Evolutionary conservation across 768 basidiomycete species (phyloP).

Genomic region (Inosperma sp.): DNA sequence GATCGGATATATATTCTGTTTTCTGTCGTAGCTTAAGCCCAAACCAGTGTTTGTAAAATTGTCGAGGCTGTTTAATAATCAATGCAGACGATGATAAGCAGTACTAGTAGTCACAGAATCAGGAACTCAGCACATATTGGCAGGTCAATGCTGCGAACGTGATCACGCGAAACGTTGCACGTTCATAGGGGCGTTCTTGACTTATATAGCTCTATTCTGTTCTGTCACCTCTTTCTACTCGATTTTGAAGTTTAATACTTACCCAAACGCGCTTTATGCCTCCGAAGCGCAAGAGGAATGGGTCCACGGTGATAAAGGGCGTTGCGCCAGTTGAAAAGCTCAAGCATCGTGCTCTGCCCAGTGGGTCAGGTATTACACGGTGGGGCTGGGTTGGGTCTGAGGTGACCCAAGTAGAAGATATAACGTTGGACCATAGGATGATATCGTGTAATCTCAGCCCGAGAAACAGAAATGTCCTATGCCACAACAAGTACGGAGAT

Average conservation of each 20-base stretch:
- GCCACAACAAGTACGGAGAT: constrained; percentile 50
- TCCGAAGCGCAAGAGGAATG: constrained; percentile 54
- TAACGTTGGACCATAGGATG: constrained; percentile 61
- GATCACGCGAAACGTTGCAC: constrained; percentile 6
- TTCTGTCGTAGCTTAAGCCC: neutral
- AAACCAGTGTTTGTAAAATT: neutral
- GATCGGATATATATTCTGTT: neutral
- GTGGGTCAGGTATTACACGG: constrained; percentile 33
- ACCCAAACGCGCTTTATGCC: constrained; percentile 39
- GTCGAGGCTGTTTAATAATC: too few relatives aligned
- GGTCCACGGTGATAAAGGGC: constrained; percentile 43
- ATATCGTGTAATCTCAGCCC: constrained; percentile 63
- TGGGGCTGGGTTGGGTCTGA: constrained; percentile 83
- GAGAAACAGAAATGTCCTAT: constrained; percentile 48
- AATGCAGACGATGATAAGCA: too few relatives aligned
- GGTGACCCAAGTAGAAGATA: constrained; percentile 49
- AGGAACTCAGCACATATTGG: too few relatives aligned
- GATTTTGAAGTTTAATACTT: constrained; percentile 9
- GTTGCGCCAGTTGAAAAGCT: constrained; percentile 59
- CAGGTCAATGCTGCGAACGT: neutral
- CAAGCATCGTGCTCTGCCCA: constrained; percentile 49
- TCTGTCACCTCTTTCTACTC: constrained; percentile 10
- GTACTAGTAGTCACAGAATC: too few relatives aligned
- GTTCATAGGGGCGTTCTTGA: constrained; percentile 3
- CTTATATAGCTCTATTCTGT: neutral